Percentiles rank a stretch among this genome's conserved stretches.
These are phyloP conservation scores for Podila epicladia DNA, from an alignment of 192 early-diverging fungal genomes.

Conservation along the genomic window DNA sequence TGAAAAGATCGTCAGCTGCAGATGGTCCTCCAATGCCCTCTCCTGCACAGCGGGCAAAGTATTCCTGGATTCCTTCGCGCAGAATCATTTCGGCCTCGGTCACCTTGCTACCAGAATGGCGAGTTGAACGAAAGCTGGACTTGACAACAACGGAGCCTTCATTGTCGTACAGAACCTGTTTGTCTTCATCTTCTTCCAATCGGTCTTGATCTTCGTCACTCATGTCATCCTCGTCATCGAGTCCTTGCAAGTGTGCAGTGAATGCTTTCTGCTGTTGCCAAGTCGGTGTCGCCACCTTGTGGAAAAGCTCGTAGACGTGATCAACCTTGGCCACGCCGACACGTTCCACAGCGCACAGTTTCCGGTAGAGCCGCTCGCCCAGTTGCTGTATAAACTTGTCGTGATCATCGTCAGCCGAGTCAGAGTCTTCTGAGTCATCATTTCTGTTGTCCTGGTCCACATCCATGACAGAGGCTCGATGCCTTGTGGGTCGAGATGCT, in stretches of 20 bases:
- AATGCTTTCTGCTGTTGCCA: slow-evolving; percentile 46
- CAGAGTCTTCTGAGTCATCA: background rate
- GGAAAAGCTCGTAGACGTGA: slow-evolving; percentile 43
- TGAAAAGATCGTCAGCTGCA: slow-evolving; percentile 9
- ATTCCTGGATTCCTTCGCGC: slow-evolving; percentile 31
- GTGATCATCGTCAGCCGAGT: slow-evolving; percentile 22
- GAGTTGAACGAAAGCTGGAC: background rate
- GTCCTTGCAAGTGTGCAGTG: background rate
- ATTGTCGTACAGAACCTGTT: slow-evolving; percentile 16
- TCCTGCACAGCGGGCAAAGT: slow-evolving; percentile 34
- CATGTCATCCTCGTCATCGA: slow-evolving; percentile 6
- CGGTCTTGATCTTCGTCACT: background rate
- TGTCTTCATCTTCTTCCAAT: background rate
- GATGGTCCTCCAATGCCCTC: slow-evolving; percentile 38
- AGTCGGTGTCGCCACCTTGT: slow-evolving; percentile 25
- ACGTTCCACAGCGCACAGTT: slow-evolving; percentile 46
- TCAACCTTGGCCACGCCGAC: slow-evolving; percentile 49
- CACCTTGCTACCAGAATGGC: background rate
- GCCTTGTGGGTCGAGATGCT: too few relatives aligned
- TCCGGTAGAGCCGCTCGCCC: slow-evolving; percentile 31
- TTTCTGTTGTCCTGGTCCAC: background rate
- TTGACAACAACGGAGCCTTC: background rate
- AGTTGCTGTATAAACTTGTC: slow-evolving; percentile 23
- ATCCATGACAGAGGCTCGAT: background rate
- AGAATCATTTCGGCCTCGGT: slow-evolving; percentile 31